Evolutionary conservation across 164 flowering plant genomes (phyloP).

Genomic region (Chimonanthus salicifolius): DNA sequence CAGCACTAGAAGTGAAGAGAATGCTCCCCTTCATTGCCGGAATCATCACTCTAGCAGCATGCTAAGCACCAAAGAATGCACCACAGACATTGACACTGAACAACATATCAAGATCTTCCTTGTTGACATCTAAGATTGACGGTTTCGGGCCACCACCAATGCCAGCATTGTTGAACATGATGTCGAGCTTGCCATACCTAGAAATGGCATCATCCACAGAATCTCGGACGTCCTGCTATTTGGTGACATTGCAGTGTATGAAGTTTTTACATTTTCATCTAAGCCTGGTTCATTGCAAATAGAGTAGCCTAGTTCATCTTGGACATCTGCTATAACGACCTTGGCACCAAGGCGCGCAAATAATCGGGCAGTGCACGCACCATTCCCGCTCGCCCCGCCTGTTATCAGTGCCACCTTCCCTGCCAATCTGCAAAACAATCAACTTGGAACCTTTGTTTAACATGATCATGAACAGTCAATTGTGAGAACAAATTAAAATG

Average conservation of each 20-base stretch:
- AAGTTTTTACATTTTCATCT: neutral
- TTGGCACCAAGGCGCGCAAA: conserved; percentile 10
- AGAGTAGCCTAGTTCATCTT: conserved; percentile 12
- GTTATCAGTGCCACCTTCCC: conserved; percentile 17
- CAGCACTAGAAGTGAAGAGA: neutral
- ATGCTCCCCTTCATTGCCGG: neutral
- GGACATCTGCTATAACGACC: conserved; percentile 9
- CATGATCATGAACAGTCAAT: too few species aligned
- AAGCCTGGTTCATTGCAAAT: conserved; percentile 11
- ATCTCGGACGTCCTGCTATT: conserved; percentile 27
- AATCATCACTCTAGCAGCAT: neutral
- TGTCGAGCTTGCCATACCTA: too few species aligned
- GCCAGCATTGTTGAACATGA: too few species aligned
- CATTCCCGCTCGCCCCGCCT: conserved; percentile 16
- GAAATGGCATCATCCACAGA: too few species aligned
- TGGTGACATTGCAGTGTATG: conserved; percentile 41
- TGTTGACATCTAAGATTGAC: neutral
- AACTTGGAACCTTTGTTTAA: too few species aligned
- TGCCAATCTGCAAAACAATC: conserved; percentile 3
- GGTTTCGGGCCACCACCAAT: too few species aligned
- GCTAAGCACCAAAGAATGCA: neutral
- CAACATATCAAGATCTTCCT: neutral
- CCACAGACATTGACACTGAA: neutral
- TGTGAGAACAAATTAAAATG: too few species aligned
- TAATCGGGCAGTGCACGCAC: conserved; percentile 2